Evolutionary conservation across 108 stramenopile genomes (phyloP), one percentile per base, ranked within the genome.

Genomic region (Nitzschia sp.): DNA sequence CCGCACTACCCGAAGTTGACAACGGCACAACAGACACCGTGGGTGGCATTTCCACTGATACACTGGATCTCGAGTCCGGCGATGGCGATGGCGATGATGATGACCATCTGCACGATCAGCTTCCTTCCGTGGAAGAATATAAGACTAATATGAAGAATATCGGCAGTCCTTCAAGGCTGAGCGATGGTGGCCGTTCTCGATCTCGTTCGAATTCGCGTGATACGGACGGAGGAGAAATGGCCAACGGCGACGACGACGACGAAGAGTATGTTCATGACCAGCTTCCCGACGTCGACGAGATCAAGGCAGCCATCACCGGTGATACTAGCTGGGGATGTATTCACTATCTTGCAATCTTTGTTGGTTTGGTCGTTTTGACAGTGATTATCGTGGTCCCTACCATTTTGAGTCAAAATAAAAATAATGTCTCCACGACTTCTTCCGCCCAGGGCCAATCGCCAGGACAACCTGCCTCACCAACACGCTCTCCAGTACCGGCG

Each of bases 71-170:
- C 21, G 64, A 66, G 1, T 15, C 26, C 0, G 45, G 17, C 9
- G 61, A 41, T 15, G n/a, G n/a, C n/a, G n/a, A n/a, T n/a, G n/a
- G n/a, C n/a, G n/a, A n/a, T n/a, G n/a, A n/a, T n/a, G n/a, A n/a
- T n/a, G 64, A 32, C 31, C 4, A n/a, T 29, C 46, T 36, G 4
- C 69, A 70, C 21, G 69, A 70, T 34, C 69, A 70, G 28, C 58
- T 70, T 48, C 69, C 69, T 46, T 60, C 69, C 22, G 27, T 31
- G 16, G 72, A 73, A 53, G 65, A 66, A 53, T 53, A 63, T 30
- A 48, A 59, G 19, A 47, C 45, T 2, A 48, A n/a, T 13, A 23
- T 62, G 38, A 13, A 13, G 13, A 41, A 41, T 41, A n/a, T n/a
- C n/a, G 38, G 9, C 6, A 41, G 38, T 13, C 38, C 38, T 6